These are phyloP conservation scores for Thelonectria discophora DNA, from an alignment of 2,329 filamentous ascomycete genomes.

Conservation along the genomic window DNA sequence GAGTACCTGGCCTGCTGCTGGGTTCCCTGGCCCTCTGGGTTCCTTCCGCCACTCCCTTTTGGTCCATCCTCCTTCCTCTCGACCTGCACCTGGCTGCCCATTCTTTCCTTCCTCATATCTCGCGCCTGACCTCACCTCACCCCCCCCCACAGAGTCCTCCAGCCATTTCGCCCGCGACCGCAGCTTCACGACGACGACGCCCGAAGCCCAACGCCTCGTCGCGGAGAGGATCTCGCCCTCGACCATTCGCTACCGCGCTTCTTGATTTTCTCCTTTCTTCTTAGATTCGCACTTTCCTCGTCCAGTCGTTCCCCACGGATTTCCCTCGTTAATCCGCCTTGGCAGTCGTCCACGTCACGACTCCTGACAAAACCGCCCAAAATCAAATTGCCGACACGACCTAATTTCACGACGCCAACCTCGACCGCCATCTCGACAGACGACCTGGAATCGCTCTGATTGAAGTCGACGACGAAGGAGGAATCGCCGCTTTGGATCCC, in stretches of 20 bases:
- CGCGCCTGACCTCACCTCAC: constrained; percentile 27
- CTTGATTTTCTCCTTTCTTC: constrained; percentile 31
- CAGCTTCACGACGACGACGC: constrained; percentile 40
- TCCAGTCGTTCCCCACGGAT: constrained; percentile 28
- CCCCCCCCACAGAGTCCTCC: constrained; percentile 32
- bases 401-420: background rate
- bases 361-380: constrained; percentile 27
- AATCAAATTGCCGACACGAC: constrained; percentile 1
- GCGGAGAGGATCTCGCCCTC: constrained; percentile 41
- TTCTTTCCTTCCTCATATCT: constrained; percentile 30
- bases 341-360: constrained; percentile 26
- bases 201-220: constrained; percentile 37
- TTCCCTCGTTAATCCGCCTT: constrained; percentile 36
- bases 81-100: constrained; percentile 27
- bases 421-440: background rate
- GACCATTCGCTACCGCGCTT: constrained; percentile 37
- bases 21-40: constrained; percentile 29
- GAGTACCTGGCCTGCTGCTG: too few relatives aligned
- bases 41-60: constrained; percentile 25
- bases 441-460: background rate
- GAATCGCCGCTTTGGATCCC: constrained; percentile 6
- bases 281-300: constrained; percentile 30
- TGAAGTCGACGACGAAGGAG: constrained; percentile 3
- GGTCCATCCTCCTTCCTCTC: constrained; percentile 21
- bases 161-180: constrained; percentile 36